phyloP scores from a whole-genome alignment of 441 rosid species.

The Isatis lusitanica region DNA sequence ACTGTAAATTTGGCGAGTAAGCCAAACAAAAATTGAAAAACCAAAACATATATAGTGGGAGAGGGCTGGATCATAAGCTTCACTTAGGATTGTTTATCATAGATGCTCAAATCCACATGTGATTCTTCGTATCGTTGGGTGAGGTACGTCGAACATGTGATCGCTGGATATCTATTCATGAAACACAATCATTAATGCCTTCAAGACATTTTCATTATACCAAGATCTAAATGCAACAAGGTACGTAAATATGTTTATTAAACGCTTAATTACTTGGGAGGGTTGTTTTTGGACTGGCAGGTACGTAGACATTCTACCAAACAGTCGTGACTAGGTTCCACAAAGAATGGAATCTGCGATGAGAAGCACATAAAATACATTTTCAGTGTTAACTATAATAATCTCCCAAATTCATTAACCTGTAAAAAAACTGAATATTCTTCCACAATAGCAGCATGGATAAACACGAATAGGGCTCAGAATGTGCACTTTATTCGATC shows the following conservation, averaged over 20 bases:
- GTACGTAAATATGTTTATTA: no score
- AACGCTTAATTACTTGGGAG: slow-evolving; percentile 71
- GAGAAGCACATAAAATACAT: no score
- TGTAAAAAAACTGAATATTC: background rate
- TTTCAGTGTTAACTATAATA: background rate
- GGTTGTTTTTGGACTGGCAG: slow-evolving; percentile 68
- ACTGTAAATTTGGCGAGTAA: no score
- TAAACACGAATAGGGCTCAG: no score
- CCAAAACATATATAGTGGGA: no score
- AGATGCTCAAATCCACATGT: slow-evolving; percentile 24
- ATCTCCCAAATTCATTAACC: background rate
- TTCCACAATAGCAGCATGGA: no score
- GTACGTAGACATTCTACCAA: slow-evolving; percentile 80
- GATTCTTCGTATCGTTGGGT: slow-evolving; percentile 63
- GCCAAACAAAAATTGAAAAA: no score
- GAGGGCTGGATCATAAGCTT: background rate
- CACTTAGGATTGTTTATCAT: slow-evolving; percentile 13
- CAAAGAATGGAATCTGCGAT: slow-evolving; percentile 67
- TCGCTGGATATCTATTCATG: slow-evolving; percentile 65
- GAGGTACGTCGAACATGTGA: slow-evolving; percentile 57
- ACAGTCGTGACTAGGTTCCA: slow-evolving; percentile 72
- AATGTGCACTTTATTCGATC: no score
- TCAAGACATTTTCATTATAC: no score
- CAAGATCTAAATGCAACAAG: background rate
- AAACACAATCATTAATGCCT: background rate